Evolutionary conservation across 257 asterid genomes (phyloP).

Genomic region (Gynochthodes officinalis): DNA sequence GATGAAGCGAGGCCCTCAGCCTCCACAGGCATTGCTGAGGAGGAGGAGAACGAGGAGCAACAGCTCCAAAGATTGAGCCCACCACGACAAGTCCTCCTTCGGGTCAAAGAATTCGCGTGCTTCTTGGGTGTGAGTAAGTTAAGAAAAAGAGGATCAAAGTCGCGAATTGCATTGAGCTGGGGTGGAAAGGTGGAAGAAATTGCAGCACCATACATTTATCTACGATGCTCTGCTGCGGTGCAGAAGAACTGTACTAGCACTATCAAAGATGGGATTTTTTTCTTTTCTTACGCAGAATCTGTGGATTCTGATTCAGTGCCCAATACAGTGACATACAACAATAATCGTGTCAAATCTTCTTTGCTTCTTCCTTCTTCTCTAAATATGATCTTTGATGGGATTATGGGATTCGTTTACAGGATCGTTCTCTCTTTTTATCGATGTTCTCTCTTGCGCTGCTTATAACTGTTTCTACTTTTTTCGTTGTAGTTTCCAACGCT

Average conservation of each 20-base stretch:
- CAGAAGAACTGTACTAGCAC: too few relatives aligned
- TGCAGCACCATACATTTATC: constrained; percentile 4
- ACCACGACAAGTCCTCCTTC: constrained; percentile 19
- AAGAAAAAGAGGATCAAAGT: neutral
- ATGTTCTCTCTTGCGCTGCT: too few relatives aligned
- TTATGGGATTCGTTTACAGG: too few relatives aligned
- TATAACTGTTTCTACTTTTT: too few relatives aligned
- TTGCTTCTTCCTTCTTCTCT: too few relatives aligned
- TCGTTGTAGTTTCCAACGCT: too few relatives aligned
- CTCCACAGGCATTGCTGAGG: constrained; percentile 51
- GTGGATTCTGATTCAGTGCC: neutral
- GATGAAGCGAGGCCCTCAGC: constrained; percentile 39
- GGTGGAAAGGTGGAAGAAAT: constrained; percentile 3
- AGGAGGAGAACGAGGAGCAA: constrained; percentile 25
- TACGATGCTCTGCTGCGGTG: neutral
- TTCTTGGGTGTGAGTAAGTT: neutral
- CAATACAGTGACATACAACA: too few relatives aligned
- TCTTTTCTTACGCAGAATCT: neutral
- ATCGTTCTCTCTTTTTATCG: too few relatives aligned
- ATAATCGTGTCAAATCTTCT: too few relatives aligned
- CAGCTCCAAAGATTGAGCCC: constrained; percentile 3
- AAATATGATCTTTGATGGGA: too few relatives aligned
- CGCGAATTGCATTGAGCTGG: constrained; percentile 1
- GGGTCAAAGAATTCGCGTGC: constrained; percentile 14
- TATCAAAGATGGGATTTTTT: too few relatives aligned